A percentile compares a stretch with the other conserved stretches of the same genome.
Conservation (phyloP, 495 filamentous ascomycete genomes). For the Corynascus novoguineensis region DNA sequence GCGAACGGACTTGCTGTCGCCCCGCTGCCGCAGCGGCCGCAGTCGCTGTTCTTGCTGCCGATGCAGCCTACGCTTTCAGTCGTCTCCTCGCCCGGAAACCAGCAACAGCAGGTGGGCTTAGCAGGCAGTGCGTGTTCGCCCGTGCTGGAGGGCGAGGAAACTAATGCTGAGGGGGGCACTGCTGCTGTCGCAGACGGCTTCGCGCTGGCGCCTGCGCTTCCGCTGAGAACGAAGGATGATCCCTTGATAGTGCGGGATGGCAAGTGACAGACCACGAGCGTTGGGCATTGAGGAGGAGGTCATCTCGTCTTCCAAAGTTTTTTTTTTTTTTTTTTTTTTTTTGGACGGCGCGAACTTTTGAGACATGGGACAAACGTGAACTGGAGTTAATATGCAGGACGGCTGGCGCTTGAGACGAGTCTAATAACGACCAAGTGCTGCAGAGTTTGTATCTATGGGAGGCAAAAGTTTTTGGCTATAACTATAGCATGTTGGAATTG, state of each 20-base stretch:
- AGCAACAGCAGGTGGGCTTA: slow-evolving; percentile 1
- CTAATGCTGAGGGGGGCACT: slow-evolving; percentile 3
- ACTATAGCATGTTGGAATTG: too few relatives aligned
- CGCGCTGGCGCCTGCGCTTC: slow-evolving; percentile 7
- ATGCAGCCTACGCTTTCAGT: slow-evolving; percentile 3
- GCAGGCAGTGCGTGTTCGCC: slow-evolving; percentile 28
- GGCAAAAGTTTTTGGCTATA: not conserved
- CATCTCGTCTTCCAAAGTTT: too few relatives aligned
- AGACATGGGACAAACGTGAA: slow-evolving; percentile 46
- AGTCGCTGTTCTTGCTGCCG: slow-evolving; percentile 13
- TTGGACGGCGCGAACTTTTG: too few relatives aligned
- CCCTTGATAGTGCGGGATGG: too few relatives aligned
- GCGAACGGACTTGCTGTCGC: not conserved
- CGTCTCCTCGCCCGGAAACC: not conserved
- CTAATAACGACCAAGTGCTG: not conserved
- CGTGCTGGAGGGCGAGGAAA: slow-evolving; percentile 37
- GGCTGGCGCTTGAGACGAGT: not conserved
- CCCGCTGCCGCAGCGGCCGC: slow-evolving; percentile 9
- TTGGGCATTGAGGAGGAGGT: slow-evolving; percentile 55
- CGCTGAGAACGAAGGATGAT: not conserved
- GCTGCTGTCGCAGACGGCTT: not conserved
- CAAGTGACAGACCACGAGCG: too few relatives aligned
- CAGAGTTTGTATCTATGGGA: not conserved
- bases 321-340: too few relatives aligned
- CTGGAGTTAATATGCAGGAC: slow-evolving; percentile 34